Conservation (phyloP, 805 yeast species). For the Sugiyamaella valdiviana region DNA sequence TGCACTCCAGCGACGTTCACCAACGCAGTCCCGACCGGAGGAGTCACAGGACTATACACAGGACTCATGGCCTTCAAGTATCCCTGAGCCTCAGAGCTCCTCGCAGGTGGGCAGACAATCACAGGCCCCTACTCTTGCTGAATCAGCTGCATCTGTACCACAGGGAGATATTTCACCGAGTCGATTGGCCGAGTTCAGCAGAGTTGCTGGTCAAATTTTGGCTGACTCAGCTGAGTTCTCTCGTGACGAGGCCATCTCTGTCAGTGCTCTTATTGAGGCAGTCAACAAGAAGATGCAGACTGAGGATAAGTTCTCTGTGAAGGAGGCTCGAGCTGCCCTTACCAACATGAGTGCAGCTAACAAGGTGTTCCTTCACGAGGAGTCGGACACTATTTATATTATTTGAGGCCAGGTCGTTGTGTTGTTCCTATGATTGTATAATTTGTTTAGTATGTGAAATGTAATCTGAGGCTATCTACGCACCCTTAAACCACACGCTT, state of each 20-base stretch:
- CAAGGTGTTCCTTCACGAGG: slow-evolving; percentile 29
- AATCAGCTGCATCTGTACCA: slow-evolving; percentile 16
- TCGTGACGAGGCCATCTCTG: slow-evolving; percentile 38
- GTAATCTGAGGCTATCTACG: neutral
- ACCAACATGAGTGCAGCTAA: slow-evolving; percentile 31
- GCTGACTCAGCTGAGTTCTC: slow-evolving; percentile 38
- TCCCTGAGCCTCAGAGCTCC: slow-evolving; percentile 7
- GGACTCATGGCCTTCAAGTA: slow-evolving; percentile 19
- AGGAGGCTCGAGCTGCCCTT: slow-evolving; percentile 37
- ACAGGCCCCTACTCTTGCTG: slow-evolving; percentile 14
- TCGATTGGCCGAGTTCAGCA: slow-evolving; percentile 43
- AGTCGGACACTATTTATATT: slow-evolving; percentile 7
- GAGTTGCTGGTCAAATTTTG: slow-evolving; percentile 43
- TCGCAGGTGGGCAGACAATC: neutral
- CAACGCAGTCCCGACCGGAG: slow-evolving; percentile 3
- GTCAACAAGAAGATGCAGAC: slow-evolving; percentile 40
- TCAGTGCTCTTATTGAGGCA: slow-evolving; percentile 34
- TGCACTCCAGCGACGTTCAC: slow-evolving; percentile 9
- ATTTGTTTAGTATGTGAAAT: neutral
- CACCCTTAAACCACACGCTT: too few species aligned
- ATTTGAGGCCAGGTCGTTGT: neutral
- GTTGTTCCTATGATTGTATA: neutral
- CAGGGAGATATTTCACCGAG: slow-evolving; percentile 43
- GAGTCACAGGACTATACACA: slow-evolving; percentile 11
- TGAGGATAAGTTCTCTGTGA: slow-evolving; percentile 35